Evolutionary conservation across 768 basidiomycete species (phyloP).

Genomic region (Tulasnella sp.): DNA sequence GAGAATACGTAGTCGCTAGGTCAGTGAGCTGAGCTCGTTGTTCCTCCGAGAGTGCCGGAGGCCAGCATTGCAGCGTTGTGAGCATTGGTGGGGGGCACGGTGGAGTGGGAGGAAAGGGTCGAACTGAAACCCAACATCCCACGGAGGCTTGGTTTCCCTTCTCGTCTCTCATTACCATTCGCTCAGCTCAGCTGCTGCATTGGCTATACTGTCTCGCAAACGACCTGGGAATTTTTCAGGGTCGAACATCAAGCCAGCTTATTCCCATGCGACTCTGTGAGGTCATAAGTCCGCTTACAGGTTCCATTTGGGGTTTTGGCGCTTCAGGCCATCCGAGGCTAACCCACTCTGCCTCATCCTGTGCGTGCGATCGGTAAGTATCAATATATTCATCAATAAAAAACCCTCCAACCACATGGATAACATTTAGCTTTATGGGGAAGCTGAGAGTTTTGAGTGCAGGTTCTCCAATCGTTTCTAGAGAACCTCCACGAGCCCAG

Average conservation of each 20-base stretch:
- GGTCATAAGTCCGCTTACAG: neutral
- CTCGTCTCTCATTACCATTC: too few species aligned
- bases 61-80: slow-evolving; percentile 55
- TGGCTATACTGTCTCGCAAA: neutral
- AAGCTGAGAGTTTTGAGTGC: neutral
- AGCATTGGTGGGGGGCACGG: neutral
- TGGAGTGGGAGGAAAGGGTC: neutral
- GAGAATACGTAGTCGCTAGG: slow-evolving; percentile 77
- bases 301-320: neutral
- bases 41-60: slow-evolving; percentile 62
- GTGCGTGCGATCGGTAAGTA: neutral
- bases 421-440: neutral
- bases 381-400: neutral
- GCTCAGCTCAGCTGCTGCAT: neutral
- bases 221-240: slow-evolving; percentile 12
- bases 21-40: slow-evolving; percentile 64
- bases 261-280: neutral
- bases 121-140: slow-evolving; percentile 11
- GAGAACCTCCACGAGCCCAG: neutral
- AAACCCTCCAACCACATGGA: neutral
- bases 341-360: neutral
- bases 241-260: neutral
- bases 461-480: neutral
- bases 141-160: neutral
- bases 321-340: slow-evolving; percentile 2